Base-by-base conservation (phyloP, 495 filamentous ascomycete genomes). In the Aspergillus affinis region DNA sequence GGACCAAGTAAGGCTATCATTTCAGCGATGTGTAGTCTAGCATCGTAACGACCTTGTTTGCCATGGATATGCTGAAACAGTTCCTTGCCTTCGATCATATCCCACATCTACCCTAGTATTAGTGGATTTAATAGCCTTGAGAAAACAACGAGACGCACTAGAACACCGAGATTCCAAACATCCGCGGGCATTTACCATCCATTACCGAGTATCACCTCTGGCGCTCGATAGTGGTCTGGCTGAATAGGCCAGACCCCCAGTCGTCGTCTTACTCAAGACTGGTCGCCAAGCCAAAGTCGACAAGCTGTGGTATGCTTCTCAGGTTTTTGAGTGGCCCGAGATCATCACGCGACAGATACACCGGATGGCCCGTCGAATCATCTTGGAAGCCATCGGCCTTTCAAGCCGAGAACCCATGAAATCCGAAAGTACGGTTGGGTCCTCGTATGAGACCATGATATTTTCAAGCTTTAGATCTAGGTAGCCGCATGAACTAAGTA, bases 221-320 rank as follows among this genome's bases (percentile, higher is more conserved):
- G 79, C 7, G 75, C 76, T 27, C 73, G 71, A 69, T 82, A 82
- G 62, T 77, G 65, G 45, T 71, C 65, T 64, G 78, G 78, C 58
- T 79, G 72, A 59, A 81, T 78, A 52, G 74, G 77, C 66, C 68
- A 73, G 57, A 75, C 65, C 69, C 67, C 65, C 59, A 74, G 66
- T 74, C 69, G 49, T 71, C 67, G 20, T 71, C 64, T 65, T 67
- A 66, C 55, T 75, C 55, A 51, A 75, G 71, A 61, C 88, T 90
- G 69, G 90, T 86, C n/a, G 91, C 90, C 13, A 93, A 77, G 55
- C 91, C 91, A 73, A 94, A 95, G 77, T 96, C 91, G 72, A 90
- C 91, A 65, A 96, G 90, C 78, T 93, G 91, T 66, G 70, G 72
- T 62, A 74, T 65, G 62, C 68, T 75, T 57, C 59, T 65, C 21